Percentiles rank a stretch among this genome's conserved stretches.
phyloP scores from a whole-genome alignment of 2,329 filamentous ascomycete species.

The Dactylella cylindrospora region DNA sequence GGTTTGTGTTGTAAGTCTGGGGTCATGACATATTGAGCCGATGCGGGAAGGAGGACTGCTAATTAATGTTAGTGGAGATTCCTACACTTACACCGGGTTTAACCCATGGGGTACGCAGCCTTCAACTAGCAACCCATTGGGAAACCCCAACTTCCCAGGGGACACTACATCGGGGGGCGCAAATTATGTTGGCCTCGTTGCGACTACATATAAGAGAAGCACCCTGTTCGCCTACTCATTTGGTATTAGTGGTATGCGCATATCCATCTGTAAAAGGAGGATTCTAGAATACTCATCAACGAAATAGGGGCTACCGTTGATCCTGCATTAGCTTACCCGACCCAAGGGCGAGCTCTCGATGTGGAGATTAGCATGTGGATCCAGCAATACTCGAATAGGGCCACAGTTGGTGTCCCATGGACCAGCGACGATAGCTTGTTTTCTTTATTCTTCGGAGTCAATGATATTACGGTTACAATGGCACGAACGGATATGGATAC shows the following conservation, averaged over 20 bases:
- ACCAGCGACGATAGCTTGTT: slow-evolving; percentile 14
- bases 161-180: slow-evolving; percentile 57
- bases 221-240: slow-evolving; percentile 20
- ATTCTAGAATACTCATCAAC: not conserved
- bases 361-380: slow-evolving; percentile 30
- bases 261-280: not conserved
- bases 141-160: slow-evolving; percentile 62
- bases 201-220: slow-evolving; percentile 54
- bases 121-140: slow-evolving; percentile 60
- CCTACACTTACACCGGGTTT: slow-evolving; percentile 64
- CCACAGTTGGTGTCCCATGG: slow-evolving; percentile 23
- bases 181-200: slow-evolving; percentile 60
- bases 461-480: slow-evolving; percentile 35
- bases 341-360: slow-evolving; percentile 23
- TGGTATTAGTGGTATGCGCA: slow-evolving; percentile 27
- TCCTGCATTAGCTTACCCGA: slow-evolving; percentile 14
- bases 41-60: not conserved
- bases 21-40: not conserved
- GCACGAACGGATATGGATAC: slow-evolving; percentile 33
- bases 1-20: slow-evolving; percentile 25
- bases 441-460: slow-evolving; percentile 34
- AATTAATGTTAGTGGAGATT: slow-evolving; percentile 57
- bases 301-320: slow-evolving; percentile 20
- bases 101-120: slow-evolving; percentile 59
- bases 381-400: slow-evolving; percentile 23